Evolutionary conservation across 441 rosid genomes (phyloP), one percentile per base, ranked within the genome.

Genomic region (Isatis lusitanica): DNA sequence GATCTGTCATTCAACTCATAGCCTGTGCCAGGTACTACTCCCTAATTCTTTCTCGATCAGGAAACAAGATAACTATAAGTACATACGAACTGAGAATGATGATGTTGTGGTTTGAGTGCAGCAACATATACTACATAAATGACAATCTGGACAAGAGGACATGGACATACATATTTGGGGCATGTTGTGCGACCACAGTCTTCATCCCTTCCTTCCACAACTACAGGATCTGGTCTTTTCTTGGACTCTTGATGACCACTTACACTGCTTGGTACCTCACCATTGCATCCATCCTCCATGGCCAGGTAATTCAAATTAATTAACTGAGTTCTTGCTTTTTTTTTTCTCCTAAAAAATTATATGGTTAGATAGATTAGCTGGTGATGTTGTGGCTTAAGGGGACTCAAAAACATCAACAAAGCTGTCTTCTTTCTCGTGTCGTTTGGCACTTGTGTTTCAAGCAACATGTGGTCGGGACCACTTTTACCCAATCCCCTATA

Each of bases 201-300:
- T 89, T 87, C 74, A 87, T 89, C 51, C 94, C 94, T 36, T 89
- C 94, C 13, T 89, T 89, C 77, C 94, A 87, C 83, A 89, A 89
- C 83, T 89, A 89, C 85, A 85, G 91, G 74, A 87, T 89, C 75
- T 89, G 94, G 94, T 89, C 94, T 10, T 89, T 89, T 73, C 86
- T 89, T 66, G 94, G 94, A 58, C 94, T 89, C 36, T 15, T 89
- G 67, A 89, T 89, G 94, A 89, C 94, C 61, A 89, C 94, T 70
- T 87, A 85, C 87, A 82, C 91, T 53, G 88, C 94, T 40, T 89
- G 94, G 94, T 89, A 89, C 73, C 91, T 87, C 77, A 84, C 91
- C 79, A 36, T 87, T 53, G 94, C 91, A 40, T 83, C 94, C 12
- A 78, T 89, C 80, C 80, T 89, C 80, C 90, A 89, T 50, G 94